phyloP scores from a whole-genome alignment of 2,329 filamentous ascomycete genomes.

The Phaeosphaeriaceae sp. region DNA sequence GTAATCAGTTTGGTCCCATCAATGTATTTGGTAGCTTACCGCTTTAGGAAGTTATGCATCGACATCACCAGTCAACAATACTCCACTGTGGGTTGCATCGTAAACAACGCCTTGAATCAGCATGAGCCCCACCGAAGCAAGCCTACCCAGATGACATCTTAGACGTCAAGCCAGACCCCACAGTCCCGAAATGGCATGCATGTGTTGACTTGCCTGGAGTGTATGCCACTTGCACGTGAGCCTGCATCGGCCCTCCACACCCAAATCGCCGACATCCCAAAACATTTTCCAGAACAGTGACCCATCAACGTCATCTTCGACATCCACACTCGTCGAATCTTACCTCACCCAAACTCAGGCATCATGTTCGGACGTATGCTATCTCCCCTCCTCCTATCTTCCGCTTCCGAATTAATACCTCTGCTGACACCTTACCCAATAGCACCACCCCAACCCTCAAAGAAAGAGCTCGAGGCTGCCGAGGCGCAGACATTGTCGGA shows the following conservation, averaged over 20 bases:
- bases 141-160: too few species aligned
- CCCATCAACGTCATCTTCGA: conserved; percentile 11
- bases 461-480: conserved; percentile 68
- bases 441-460: conserved; percentile 73
- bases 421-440: conserved; percentile 6
- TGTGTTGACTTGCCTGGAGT: too few species aligned
- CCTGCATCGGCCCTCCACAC: not conserved
- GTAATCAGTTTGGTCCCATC: not conserved
- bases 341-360: not conserved
- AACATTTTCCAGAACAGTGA: conserved; percentile 5
- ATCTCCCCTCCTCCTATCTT: not conserved
- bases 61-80: too few species aligned
- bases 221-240: not conserved
- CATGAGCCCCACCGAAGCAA: too few species aligned
- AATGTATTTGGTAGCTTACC: not conserved
- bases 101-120: too few species aligned
- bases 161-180: too few species aligned
- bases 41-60: not conserved
- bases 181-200: too few species aligned
- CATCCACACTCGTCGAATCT: not conserved
- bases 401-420: not conserved
- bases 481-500: conserved; percentile 72
- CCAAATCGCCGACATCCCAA: conserved; percentile 6
- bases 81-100: too few species aligned
- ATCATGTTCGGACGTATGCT: conserved; percentile 64